Conservation (phyloP, 2,329 filamentous ascomycete genomes). For the Meredithiella fracta region DNA sequence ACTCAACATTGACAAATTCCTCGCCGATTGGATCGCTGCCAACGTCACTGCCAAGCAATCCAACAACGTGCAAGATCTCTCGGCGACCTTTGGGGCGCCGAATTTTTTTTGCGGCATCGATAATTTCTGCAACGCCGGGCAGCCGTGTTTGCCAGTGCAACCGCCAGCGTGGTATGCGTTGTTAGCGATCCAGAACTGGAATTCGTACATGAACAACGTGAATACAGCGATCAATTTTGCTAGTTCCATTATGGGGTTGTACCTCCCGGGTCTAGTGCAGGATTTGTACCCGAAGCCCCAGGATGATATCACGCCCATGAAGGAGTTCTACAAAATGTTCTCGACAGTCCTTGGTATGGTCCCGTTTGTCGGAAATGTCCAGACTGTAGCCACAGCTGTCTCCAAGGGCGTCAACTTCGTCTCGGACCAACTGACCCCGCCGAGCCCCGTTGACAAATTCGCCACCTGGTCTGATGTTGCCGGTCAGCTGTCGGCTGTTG, state of each 20-base stretch:
- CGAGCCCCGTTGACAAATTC: conserved; percentile 5
- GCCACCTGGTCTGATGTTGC: conserved; percentile 10
- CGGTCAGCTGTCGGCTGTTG: conserved; percentile 4
- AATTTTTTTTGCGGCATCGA: conserved; percentile 16
- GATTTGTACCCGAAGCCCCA: conserved; percentile 14
- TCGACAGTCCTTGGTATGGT: conserved; percentile 10
- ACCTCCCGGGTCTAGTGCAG: conserved; percentile 14
- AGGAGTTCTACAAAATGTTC: conserved; percentile 13
- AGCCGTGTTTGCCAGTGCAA: conserved; percentile 15
- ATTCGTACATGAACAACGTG: conserved; percentile 16
- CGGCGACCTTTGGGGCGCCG: conserved; percentile 13
- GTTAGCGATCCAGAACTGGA: conserved; percentile 15
- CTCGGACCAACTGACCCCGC: conserved; percentile 1
- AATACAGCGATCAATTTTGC: conserved; percentile 15
- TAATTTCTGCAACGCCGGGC: conserved; percentile 15
- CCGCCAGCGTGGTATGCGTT: conserved; percentile 15
- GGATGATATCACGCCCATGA: conserved; percentile 12
- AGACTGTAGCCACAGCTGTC: background rate
- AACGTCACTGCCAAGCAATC: conserved; percentile 2
- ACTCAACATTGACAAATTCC: conserved; percentile 7
- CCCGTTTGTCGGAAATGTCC: conserved; percentile 12
- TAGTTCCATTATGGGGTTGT: conserved; percentile 14
- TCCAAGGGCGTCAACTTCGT: background rate
- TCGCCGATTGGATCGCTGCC: conserved; percentile 11
- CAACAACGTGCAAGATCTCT: conserved; percentile 14